A percentile compares a stretch with the other conserved stretches of the same genome.
Evolutionary conservation across 2,329 filamentous ascomycete species (phyloP).

Genomic region (Samsoniella hepiali): DNA sequence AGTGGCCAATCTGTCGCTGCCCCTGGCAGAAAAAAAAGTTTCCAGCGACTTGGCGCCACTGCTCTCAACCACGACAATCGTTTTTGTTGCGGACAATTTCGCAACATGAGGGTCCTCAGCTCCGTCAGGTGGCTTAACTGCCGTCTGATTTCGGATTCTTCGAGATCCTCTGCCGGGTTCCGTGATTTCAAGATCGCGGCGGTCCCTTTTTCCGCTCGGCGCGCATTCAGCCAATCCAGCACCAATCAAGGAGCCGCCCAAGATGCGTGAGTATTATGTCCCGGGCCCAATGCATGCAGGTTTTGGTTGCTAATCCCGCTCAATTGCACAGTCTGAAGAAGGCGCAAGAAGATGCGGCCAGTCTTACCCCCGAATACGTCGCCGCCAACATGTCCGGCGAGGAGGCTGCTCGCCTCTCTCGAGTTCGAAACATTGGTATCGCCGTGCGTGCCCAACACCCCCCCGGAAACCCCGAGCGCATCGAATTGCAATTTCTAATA

Average conservation of each 20-base stretch:
- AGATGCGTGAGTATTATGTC: conserved; percentile 37
- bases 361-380: conserved; percentile 57
- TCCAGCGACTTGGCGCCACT: conserved; percentile 6
- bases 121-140: conserved; percentile 41
- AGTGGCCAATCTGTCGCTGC: not conserved
- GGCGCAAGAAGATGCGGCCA: conserved; percentile 50
- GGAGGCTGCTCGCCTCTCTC: conserved; percentile 73
- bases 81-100: conserved; percentile 7
- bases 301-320: not conserved
- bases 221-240: conserved; percentile 35
- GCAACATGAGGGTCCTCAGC: conserved; percentile 39
- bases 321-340: conserved; percentile 42
- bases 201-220: conserved; percentile 25
- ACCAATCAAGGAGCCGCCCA: conserved; percentile 35
- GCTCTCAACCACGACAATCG: conserved; percentile 10
- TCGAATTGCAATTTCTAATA: conserved; percentile 21
- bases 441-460: conserved; percentile 57
- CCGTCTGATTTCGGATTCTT: conserved; percentile 33
- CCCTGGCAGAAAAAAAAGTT: conserved; percentile 19
- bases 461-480: not conserved
- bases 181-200: conserved; percentile 29
- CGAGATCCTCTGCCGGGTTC: conserved; percentile 27
- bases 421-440: conserved; percentile 96
- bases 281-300: not conserved
- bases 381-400: conserved; percentile 76